These are phyloP conservation scores for Hanseniaspora hatyaiensis DNA, from an alignment of 805 yeast species.

Conservation along the genomic window DNA sequence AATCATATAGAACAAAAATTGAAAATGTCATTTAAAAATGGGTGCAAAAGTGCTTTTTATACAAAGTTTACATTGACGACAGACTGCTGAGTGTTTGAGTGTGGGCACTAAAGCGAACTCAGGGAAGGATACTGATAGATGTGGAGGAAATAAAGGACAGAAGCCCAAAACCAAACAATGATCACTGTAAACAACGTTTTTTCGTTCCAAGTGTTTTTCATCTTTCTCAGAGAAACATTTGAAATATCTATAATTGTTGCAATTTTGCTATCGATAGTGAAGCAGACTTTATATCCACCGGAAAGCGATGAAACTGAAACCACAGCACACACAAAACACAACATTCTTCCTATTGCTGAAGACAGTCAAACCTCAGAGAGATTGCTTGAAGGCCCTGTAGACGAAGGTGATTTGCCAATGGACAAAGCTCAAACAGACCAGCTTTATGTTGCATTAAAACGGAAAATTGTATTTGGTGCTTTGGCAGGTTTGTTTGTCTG, in stretches of 20 bases:
- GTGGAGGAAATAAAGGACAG: too few species aligned
- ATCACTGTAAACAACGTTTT: slow-evolving; percentile 33
- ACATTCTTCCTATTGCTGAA: neutral
- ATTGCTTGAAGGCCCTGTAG: neutral
- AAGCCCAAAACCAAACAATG: neutral
- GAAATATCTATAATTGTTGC: slow-evolving; percentile 70
- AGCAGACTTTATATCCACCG: slow-evolving; percentile 40
- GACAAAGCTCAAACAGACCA: slow-evolving; percentile 23
- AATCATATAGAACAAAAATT: neutral
- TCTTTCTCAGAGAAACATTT: slow-evolving; percentile 58
- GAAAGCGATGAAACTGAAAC: slow-evolving; percentile 17
- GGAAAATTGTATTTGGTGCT: slow-evolving; percentile 80
- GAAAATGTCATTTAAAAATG: too few species aligned
- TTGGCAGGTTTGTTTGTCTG: slow-evolving; percentile 58
- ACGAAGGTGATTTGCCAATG: slow-evolving; percentile 24
- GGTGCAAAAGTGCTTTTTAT: too few species aligned
- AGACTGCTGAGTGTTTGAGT: neutral
- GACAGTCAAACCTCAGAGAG: slow-evolving; percentile 1
- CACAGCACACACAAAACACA: too few species aligned
- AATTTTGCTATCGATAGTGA: slow-evolving; percentile 57
- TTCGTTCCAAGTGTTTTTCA: slow-evolving; percentile 63
- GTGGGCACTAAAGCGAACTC: too few species aligned
- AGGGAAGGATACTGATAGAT: too few species aligned
- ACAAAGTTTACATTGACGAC: too few species aligned
- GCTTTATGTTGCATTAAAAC: slow-evolving; percentile 37